Conservation (phyloP, 352 stramenopile genomes). For the Pythium diclinum region DNA sequence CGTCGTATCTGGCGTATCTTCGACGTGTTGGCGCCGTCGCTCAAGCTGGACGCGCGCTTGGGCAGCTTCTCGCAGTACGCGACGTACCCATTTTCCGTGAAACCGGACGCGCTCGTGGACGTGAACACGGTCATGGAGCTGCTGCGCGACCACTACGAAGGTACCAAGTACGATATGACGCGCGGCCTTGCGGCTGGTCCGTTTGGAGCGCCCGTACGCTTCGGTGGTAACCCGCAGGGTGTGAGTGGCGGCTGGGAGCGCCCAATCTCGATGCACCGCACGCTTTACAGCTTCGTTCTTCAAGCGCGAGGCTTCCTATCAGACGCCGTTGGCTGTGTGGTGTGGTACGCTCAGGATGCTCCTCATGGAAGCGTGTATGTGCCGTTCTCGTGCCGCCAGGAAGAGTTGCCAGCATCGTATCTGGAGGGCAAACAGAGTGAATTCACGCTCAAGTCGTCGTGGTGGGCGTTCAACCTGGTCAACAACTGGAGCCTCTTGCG, state of each 20-base stretch:
- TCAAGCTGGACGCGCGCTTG: conserved; percentile 63
- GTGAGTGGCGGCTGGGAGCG: conserved; percentile 79
- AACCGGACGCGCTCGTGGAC: conserved; percentile 56
- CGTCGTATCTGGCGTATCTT: conserved; percentile 90
- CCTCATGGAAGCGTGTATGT: conserved; percentile 72
- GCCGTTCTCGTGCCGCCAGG: conserved; percentile 60
- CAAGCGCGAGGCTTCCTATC: conserved; percentile 39
- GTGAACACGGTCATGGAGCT: conserved; percentile 78
- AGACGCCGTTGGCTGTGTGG: conserved; percentile 48
- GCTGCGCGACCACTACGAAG: conserved; percentile 90
- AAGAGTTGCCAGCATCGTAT: conserved; percentile 51
- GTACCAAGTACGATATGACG: conserved; percentile 85
- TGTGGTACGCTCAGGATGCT: conserved; percentile 64
- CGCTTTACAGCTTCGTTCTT: conserved; percentile 78
- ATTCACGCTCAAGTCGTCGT: conserved; percentile 63
- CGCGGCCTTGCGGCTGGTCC: conserved; percentile 81
- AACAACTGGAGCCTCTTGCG: conserved; percentile 83
- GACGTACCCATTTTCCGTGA: conserved; percentile 87
- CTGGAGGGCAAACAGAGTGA: conserved; percentile 65
- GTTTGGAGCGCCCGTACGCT: conserved; percentile 55
- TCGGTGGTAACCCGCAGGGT: conserved; percentile 39
- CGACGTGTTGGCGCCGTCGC: conserved; percentile 72
- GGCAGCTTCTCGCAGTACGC: conserved; percentile 59
- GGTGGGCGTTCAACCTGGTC: conserved; percentile 86
- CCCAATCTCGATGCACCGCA: conserved; percentile 90